Conservation (phyloP, 176 grass and related monocot genomes). For the Puccinellia tenuiflora region DNA sequence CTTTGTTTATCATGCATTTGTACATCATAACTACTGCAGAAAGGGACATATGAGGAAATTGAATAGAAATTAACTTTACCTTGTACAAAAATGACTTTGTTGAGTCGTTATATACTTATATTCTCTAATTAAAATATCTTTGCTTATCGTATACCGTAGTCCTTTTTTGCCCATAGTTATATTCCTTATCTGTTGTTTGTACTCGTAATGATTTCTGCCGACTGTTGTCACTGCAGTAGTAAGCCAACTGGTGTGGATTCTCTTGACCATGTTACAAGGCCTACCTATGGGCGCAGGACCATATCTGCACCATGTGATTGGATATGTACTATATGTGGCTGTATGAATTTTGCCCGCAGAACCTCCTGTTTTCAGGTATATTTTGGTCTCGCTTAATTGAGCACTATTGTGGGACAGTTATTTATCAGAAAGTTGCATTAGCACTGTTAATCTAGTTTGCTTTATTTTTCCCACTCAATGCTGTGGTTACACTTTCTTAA, state of each 20-base stretch:
- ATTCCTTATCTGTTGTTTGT: neutral
- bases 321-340: conserved; percentile 91
- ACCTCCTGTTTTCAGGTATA: conserved; percentile 94
- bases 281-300: conserved; percentile 55
- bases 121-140: neutral
- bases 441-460: neutral
- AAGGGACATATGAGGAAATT: neutral
- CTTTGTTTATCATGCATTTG: neutral
- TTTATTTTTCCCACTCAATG: neutral
- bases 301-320: conserved; percentile 75
- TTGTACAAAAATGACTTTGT: neutral
- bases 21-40: neutral
- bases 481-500: neutral
- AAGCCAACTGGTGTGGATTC: conserved; percentile 74
- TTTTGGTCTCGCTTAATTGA: neutral
- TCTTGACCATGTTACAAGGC: conserved; percentile 47
- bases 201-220: conserved; percentile 21
- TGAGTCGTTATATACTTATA: neutral
- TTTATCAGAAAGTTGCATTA: neutral
- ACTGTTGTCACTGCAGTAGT: conserved; percentile 61
- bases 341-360: conserved; percentile 97
- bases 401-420: neutral
- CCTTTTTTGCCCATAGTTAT: neutral
- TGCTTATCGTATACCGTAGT: neutral
- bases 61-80: neutral